A percentile compares a stretch with the other conserved stretches of the same genome.
Evolutionary conservation across 345 rosid genomes (phyloP).

Genomic region (Ceriops zippeliana): DNA sequence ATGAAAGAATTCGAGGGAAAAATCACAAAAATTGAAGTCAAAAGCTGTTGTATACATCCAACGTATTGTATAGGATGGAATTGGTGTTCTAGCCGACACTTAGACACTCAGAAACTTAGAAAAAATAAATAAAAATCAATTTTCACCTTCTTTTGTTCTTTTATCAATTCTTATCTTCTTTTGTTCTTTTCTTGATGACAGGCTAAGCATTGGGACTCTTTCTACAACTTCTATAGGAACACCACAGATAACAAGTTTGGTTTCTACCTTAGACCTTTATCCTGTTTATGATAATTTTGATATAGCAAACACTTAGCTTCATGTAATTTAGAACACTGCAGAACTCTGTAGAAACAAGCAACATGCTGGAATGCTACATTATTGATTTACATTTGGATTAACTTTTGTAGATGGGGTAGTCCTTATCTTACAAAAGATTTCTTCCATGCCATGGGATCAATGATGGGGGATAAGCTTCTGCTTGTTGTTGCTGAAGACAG

Average conservation of each 20-base stretch:
- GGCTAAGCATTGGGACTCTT: conserved; percentile 95
- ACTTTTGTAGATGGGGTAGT: conserved; percentile 73
- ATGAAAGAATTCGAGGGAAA: background rate
- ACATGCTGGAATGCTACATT: conserved; percentile 12
- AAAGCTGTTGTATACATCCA: background rate
- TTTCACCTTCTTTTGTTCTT: background rate
- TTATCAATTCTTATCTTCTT: background rate
- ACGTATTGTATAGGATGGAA: background rate
- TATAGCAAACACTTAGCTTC: background rate
- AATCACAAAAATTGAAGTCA: background rate
- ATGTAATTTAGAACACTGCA: background rate
- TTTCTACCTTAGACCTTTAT: conserved; percentile 14
- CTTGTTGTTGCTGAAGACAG: conserved; percentile 87
- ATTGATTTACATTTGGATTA: conserved; percentile 2
- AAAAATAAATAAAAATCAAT: no score
- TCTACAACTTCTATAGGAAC: conserved; percentile 81
- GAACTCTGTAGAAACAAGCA: background rate
- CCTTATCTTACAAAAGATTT: conserved; percentile 87
- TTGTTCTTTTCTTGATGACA: conserved; percentile 33
- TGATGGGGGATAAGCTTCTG: conserved; percentile 70
- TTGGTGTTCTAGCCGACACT: background rate
- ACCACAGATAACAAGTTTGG: conserved; percentile 90
- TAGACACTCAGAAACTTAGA: background rate
- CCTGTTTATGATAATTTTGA: background rate
- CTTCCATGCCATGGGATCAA: conserved; percentile 75